phyloP scores from a whole-genome alignment of 768 basidiomycete species.

The Lactarius trivialis region DNA sequence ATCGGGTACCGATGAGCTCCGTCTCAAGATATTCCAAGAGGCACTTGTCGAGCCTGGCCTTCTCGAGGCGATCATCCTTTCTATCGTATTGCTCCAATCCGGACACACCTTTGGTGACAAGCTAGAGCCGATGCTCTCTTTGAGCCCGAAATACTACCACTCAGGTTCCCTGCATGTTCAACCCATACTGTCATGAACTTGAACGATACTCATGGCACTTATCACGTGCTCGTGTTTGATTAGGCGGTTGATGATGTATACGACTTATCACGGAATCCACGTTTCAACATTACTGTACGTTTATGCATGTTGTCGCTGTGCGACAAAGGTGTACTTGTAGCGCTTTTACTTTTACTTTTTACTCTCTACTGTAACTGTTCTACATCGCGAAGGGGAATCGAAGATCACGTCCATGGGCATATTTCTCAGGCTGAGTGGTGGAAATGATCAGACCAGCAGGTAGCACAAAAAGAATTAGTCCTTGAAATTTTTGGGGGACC shows the following conservation, averaged over 20 bases:
- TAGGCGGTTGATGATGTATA: neutral
- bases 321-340: neutral
- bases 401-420: too few species aligned
- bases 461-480: too few species aligned
- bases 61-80: constrained; percentile 15
- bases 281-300: neutral
- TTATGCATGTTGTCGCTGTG: neutral
- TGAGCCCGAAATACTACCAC: neutral
- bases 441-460: too few species aligned
- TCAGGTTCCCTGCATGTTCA: too few species aligned
- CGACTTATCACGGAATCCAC: neutral
- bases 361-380: neutral
- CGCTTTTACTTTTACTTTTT: neutral
- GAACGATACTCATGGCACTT: too few species aligned
- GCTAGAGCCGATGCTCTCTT: neutral
- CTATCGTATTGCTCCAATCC: constrained; percentile 4
- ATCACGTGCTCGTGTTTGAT: neutral
- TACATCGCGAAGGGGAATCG: neutral
- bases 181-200: too few species aligned
- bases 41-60: constrained; percentile 9
- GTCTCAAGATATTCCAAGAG: constrained; percentile 12
- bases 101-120: constrained; percentile 8
- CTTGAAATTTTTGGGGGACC: too few species aligned
- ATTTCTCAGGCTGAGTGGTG: too few species aligned
- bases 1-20: constrained; percentile 1